These are phyloP conservation scores for Entomortierella lignicola DNA, from an alignment of 192 early-diverging fungal species.

Conservation along the genomic window DNA sequence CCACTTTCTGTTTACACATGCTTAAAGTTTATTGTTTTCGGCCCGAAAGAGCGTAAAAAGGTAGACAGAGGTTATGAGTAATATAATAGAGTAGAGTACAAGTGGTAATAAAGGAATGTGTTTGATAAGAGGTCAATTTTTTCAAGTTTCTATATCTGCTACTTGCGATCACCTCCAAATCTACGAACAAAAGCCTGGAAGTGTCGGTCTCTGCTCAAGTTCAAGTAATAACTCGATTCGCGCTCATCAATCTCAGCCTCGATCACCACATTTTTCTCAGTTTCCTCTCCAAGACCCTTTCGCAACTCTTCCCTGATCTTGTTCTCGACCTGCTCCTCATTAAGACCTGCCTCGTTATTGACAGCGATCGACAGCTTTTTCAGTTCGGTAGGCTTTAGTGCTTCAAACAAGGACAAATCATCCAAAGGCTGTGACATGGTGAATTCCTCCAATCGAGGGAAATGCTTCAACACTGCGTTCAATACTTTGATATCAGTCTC, in stretches of 20 bases:
- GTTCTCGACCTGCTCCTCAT: constrained; percentile 10
- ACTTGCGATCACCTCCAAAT: constrained; percentile 33
- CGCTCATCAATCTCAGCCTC: constrained; percentile 27
- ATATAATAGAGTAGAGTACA: no score
- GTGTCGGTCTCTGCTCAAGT: constrained; percentile 25
- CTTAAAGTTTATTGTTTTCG: no score
- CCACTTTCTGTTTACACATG: no score
- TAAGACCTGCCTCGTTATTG: constrained; percentile 17
- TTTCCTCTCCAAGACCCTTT: not conserved
- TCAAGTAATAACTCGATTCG: constrained; percentile 30
- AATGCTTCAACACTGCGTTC: constrained; percentile 9
- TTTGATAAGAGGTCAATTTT: no score
- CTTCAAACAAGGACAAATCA: constrained; percentile 14
- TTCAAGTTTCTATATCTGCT: not conserved
- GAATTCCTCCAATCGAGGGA: constrained; percentile 22
- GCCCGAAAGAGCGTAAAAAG: no score
- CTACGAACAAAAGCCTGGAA: constrained; percentile 35
- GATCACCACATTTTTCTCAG: not conserved
- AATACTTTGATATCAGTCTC: constrained; percentile 14
- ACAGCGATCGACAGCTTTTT: constrained; percentile 18
- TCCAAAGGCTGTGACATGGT: constrained; percentile 21
- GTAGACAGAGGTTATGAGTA: no score
- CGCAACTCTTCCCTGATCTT: constrained; percentile 6
- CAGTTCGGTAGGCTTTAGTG: not conserved
- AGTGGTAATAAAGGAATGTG: no score